These are phyloP conservation scores for Diaporthe vexans DNA, from an alignment of 2,329 filamentous ascomycete genomes.

Conservation along the genomic window DNA sequence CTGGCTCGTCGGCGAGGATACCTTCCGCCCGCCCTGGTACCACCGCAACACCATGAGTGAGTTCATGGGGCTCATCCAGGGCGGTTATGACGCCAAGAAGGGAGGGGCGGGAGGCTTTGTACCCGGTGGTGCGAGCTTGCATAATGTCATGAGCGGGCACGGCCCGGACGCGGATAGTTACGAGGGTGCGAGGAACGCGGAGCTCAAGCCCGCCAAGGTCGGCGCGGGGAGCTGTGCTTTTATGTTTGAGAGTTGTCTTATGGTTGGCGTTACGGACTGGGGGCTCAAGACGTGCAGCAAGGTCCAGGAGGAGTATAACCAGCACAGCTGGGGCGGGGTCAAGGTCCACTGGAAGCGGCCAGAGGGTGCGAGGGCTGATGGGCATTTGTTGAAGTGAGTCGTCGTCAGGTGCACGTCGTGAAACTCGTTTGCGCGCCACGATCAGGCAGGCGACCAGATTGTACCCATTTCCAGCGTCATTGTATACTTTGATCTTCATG, in stretches of 20 bases:
- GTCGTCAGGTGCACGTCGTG: background rate
- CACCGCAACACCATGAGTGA: conserved; percentile 78
- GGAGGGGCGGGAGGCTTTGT: conserved; percentile 67
- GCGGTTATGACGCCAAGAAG: conserved; percentile 74
- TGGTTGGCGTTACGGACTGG: conserved; percentile 81
- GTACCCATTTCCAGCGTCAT: background rate
- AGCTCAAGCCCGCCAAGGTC: conserved; percentile 69
- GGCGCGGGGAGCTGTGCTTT: conserved; percentile 74
- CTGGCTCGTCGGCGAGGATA: conserved; percentile 78
- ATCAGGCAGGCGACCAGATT: background rate
- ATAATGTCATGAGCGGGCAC: conserved; percentile 80
- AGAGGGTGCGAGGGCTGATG: conserved; percentile 38
- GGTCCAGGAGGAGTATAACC: conserved; percentile 78
- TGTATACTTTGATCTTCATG: background rate
- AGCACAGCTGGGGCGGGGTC: conserved; percentile 83
- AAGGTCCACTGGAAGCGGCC: conserved; percentile 63
- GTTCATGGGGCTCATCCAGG: conserved; percentile 73
- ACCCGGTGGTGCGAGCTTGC: conserved; percentile 72
- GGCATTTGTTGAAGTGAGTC: conserved; percentile 50
- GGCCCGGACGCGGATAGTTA: conserved; percentile 71
- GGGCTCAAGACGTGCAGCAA: conserved; percentile 71
- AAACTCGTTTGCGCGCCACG: background rate
- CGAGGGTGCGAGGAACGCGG: conserved; percentile 68
- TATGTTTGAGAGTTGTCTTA: conserved; percentile 78
- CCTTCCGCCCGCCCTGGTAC: conserved; percentile 81